Conservation (phyloP, 2,329 filamentous ascomycete species). For the Aspergillus intermedius region DNA sequence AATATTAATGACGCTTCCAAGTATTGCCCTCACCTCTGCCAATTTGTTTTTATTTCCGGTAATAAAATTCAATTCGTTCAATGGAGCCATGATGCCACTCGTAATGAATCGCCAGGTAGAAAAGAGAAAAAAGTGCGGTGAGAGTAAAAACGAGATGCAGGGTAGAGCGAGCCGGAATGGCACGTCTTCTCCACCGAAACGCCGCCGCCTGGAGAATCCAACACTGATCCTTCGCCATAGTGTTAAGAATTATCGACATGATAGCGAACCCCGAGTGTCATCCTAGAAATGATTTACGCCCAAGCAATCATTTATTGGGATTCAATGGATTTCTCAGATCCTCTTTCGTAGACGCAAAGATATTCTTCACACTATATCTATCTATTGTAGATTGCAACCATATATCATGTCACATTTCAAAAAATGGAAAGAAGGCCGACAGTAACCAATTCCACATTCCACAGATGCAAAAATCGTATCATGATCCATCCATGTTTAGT, state of each 20-base stretch:
- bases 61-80: conserved; percentile 73
- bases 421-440: background rate
- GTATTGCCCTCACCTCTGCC: conserved; percentile 78
- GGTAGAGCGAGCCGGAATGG: too few species aligned
- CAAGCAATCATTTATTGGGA: too few species aligned
- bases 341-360: too few species aligned
- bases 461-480: conserved; percentile 9
- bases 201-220: too few species aligned
- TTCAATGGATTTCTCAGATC: too few species aligned
- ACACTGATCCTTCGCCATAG: too few species aligned
- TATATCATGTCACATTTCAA: conserved; percentile 57
- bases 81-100: conserved; percentile 36
- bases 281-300: too few species aligned
- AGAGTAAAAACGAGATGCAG: too few species aligned
- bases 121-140: too few species aligned
- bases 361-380: background rate
- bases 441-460: background rate
- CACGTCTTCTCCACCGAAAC: too few species aligned
- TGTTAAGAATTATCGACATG: too few species aligned
- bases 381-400: conserved; percentile 61
- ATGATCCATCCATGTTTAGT: conserved; percentile 18
- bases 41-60: conserved; percentile 96
- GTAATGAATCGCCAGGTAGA: background rate
- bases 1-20: conserved; percentile 66
- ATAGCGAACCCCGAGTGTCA: too few species aligned